Conservation (phyloP, 768 basidiomycete genomes). For the Lactarius deliciosus region DNA sequence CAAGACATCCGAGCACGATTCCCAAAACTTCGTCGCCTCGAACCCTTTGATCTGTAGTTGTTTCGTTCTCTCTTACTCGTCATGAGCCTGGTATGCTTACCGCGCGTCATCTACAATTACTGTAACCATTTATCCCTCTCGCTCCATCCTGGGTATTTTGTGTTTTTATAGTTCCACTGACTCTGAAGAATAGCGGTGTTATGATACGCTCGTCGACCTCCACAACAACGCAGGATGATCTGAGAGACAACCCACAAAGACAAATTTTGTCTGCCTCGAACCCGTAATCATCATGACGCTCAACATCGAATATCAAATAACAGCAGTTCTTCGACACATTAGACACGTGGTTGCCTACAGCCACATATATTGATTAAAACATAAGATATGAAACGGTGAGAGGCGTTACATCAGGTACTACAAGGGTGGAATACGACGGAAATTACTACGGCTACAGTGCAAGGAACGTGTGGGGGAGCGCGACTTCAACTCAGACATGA, state of each 20-base stretch:
- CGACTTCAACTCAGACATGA: background rate
- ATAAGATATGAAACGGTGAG: slow-evolving; percentile 8
- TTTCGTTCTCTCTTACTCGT: background rate
- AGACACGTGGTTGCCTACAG: background rate
- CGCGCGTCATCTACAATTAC: slow-evolving; percentile 11
- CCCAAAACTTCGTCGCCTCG: slow-evolving; percentile 26
- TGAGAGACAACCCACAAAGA: background rate
- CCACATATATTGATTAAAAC: background rate
- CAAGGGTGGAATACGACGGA: background rate
- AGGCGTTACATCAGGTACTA: background rate
- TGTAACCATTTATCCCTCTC: slow-evolving; percentile 6
- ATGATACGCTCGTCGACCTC: background rate
- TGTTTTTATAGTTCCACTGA: slow-evolving; percentile 9
- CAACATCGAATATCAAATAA: background rate
- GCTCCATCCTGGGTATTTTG: background rate
- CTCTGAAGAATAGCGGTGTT: slow-evolving; percentile 5
- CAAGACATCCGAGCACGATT: slow-evolving; percentile 25
- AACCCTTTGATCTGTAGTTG: slow-evolving; percentile 20
- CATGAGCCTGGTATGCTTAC: slow-evolving; percentile 1
- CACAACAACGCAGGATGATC: background rate
- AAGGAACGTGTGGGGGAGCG: background rate
- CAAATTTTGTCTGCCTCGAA: background rate
- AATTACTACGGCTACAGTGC: slow-evolving; percentile 14
- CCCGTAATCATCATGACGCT: background rate
- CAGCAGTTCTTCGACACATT: background rate